A percentile compares a stretch with the other conserved stretches of the same genome.
Conservation (phyloP, 2,329 filamentous ascomycete genomes). For the Chaetomiaceae sp. region DNA sequence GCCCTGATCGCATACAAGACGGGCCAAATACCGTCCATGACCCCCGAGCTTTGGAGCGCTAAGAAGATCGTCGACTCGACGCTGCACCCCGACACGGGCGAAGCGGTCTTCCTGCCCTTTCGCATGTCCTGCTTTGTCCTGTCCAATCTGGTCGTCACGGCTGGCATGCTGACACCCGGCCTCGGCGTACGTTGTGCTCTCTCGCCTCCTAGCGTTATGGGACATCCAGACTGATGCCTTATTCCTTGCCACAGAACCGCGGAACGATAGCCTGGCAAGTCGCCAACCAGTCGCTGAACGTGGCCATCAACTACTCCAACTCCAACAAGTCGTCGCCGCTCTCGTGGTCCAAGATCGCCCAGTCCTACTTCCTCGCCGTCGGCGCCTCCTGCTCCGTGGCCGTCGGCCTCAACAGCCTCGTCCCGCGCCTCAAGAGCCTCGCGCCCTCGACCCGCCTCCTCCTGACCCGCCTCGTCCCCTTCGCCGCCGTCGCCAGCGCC, state of each 20-base stretch:
- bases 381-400: constrained; percentile 91
- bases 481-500: constrained; percentile 88
- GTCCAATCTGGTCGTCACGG: constrained; percentile 90
- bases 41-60: constrained; percentile 83
- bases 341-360: constrained; percentile 70
- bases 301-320: constrained; percentile 95
- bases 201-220: neutral
- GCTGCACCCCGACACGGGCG: constrained; percentile 89
- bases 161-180: constrained; percentile 91
- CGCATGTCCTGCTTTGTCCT: constrained; percentile 96
- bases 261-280: constrained; percentile 94
- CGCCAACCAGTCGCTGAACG: constrained; percentile 94
- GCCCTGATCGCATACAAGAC: constrained; percentile 82
- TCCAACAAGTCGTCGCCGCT: constrained; percentile 95
- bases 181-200: constrained; percentile 53
- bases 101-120: constrained; percentile 89
- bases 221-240: too few species aligned
- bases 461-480: constrained; percentile 84
- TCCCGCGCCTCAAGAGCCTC: constrained; percentile 75
- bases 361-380: constrained; percentile 90
- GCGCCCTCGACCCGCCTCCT: constrained; percentile 70
- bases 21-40: constrained; percentile 75
- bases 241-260: constrained; percentile 49
- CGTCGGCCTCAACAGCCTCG: constrained; percentile 82
- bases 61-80: constrained; percentile 98